phyloP scores from a whole-genome alignment of 306 rosid species.

The Crataegus laevigata region DNA sequence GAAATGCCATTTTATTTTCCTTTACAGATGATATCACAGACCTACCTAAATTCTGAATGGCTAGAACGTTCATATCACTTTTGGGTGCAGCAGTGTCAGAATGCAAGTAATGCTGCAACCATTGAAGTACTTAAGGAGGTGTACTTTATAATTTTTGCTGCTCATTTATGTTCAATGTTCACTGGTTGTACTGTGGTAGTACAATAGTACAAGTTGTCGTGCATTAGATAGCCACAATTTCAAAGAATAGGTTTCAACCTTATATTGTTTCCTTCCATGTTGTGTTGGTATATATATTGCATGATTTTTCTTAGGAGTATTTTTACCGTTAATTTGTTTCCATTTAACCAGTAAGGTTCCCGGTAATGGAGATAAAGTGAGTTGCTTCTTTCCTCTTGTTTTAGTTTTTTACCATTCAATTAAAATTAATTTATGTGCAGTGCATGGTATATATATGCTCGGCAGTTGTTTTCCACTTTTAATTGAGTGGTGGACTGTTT shows the following conservation, averaged over 20 bases:
- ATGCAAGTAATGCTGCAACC: slow-evolving; percentile 66
- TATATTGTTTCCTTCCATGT: background rate
- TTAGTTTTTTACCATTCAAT: background rate
- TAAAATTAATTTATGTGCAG: background rate
- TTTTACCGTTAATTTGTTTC: background rate
- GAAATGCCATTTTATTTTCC: slow-evolving; percentile 7
- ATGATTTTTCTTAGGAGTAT: background rate
- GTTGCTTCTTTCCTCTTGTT: background rate
- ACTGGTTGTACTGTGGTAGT: background rate
- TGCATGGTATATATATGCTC: background rate
- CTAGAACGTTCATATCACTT: slow-evolving; percentile 48
- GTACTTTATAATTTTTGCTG: slow-evolving; percentile 21
- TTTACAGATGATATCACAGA: slow-evolving; percentile 63
- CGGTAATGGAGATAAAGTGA: background rate
- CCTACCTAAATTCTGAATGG: slow-evolving; percentile 69
- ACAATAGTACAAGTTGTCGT: background rate
- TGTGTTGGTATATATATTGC: background rate
- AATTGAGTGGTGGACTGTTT: background rate
- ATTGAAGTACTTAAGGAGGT: slow-evolving; percentile 93
- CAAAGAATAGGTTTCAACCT: background rate
- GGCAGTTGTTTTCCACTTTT: background rate
- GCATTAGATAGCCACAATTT: background rate
- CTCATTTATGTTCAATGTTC: slow-evolving; percentile 2
- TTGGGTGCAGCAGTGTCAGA: slow-evolving; percentile 73
- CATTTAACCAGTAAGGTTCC: background rate